Percentiles rank a stretch among this genome's conserved stretches.
Conservation (phyloP, 2,329 filamentous ascomycete species). For the Apiospora marii region DNA sequence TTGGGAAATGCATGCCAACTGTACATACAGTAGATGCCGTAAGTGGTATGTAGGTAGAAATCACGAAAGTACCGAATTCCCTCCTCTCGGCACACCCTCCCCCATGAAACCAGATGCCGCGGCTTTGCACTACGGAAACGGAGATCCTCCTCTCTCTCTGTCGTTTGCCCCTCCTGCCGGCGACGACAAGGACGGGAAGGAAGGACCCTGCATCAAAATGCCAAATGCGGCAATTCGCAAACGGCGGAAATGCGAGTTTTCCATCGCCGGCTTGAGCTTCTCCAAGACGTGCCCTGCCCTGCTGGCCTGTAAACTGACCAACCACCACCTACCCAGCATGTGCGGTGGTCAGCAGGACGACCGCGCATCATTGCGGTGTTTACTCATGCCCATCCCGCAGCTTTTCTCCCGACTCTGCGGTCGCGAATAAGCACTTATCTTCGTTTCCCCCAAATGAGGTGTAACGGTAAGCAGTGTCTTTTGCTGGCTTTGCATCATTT, state of each 20-base stretch:
- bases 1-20: conserved; percentile 11
- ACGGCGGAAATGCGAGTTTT: conserved; percentile 8
- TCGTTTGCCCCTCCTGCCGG: not conserved
- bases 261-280: not conserved
- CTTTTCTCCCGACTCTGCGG: not conserved
- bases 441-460: not conserved
- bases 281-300: conserved; percentile 10
- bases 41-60: not conserved
- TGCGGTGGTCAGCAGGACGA: conserved; percentile 2
- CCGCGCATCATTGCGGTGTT: not conserved
- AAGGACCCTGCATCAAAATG: conserved; percentile 14
- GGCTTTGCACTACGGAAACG: conserved; percentile 1
- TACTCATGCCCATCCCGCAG: not conserved
- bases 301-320: not conserved
- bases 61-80: not conserved
- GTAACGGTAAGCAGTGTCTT: conserved; percentile 13
- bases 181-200: not conserved
- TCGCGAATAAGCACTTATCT: not conserved
- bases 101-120: not conserved
- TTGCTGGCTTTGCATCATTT: not conserved
- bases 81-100: not conserved
- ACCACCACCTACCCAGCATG: not conserved
- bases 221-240: not conserved
- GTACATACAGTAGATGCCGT: not conserved
- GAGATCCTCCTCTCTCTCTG: not conserved